Evolutionary conservation across 768 basidiomycete species (phyloP).

Genomic region (Cubamyces sp.): DNA sequence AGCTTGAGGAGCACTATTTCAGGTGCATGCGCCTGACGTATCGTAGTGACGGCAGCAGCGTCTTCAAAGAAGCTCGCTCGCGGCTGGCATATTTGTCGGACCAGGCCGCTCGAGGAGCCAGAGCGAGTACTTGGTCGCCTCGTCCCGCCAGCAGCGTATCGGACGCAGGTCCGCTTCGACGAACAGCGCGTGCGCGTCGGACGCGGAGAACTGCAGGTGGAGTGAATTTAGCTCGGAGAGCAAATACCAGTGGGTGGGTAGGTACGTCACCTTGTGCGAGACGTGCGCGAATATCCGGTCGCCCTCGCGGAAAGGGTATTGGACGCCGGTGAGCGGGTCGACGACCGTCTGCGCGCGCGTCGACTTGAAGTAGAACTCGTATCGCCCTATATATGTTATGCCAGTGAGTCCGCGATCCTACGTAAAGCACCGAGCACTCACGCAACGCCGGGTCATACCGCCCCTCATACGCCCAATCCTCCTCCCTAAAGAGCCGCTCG

Average conservation of each 20-base stretch:
- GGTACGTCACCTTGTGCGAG: neutral
- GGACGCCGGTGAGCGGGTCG: neutral
- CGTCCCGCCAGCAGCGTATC: neutral
- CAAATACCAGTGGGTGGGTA: neutral
- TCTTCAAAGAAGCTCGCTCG: no score
- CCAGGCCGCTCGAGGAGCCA: neutral
- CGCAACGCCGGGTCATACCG: slow-evolving; percentile 58
- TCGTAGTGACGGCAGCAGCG: no score
- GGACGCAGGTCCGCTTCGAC: neutral
- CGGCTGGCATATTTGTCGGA: no score
- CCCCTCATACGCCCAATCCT: slow-evolving; percentile 76
- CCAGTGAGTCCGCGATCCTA: neutral
- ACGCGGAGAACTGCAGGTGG: neutral
- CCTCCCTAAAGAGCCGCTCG: slow-evolving; percentile 60
- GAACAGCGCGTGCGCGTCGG: neutral
- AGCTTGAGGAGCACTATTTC: no score
- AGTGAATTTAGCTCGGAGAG: neutral
- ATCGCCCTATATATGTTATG: neutral
- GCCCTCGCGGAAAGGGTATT: neutral
- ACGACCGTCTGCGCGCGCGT: neutral
- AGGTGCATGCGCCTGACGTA: no score
- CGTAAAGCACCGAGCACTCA: slow-evolving; percentile 35
- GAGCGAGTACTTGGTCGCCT: neutral
- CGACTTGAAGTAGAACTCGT: neutral
- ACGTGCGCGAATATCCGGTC: neutral